A percentile compares a stretch with the other conserved stretches of the same genome.
Conservation (phyloP, 148 eudicot species). For the Rhododendron kiyosumense region DNA sequence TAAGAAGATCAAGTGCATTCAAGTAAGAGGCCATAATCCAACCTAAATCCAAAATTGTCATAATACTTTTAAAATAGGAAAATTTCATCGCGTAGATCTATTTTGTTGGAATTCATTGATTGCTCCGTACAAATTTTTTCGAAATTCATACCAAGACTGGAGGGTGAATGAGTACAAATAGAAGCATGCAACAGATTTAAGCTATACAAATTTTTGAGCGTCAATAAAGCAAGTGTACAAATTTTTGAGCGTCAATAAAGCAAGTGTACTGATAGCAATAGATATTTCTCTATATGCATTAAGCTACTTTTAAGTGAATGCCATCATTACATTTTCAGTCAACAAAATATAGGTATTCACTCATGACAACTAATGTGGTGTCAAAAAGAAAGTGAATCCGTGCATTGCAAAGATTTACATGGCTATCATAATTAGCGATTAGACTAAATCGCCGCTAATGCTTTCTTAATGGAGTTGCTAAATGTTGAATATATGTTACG, state of each 20-base stretch:
- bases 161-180: not conserved
- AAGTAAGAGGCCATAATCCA: not conserved
- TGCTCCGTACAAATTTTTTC: not conserved
- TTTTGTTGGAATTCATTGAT: not conserved
- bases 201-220: not conserved
- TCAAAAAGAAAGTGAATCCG: not conserved
- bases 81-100: not conserved
- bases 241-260: not conserved
- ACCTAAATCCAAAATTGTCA: too few relatives aligned
- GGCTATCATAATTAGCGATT: not conserved
- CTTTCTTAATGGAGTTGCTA: not conserved
- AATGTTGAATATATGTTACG: not conserved
- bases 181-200: not conserved
- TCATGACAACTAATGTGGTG: not conserved
- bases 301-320: not conserved
- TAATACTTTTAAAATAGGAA: too few relatives aligned
- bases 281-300: not conserved
- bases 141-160: not conserved
- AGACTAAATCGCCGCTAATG: not conserved
- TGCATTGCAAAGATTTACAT: not conserved
- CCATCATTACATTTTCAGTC: not conserved
- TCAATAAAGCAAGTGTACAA: not conserved
- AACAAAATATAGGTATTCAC: not conserved
- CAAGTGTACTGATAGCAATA: not conserved
- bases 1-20: not conserved